Base-by-base conservation (phyloP, 148 eudicot genomes). In the Gaultheria prostrata region DNA sequence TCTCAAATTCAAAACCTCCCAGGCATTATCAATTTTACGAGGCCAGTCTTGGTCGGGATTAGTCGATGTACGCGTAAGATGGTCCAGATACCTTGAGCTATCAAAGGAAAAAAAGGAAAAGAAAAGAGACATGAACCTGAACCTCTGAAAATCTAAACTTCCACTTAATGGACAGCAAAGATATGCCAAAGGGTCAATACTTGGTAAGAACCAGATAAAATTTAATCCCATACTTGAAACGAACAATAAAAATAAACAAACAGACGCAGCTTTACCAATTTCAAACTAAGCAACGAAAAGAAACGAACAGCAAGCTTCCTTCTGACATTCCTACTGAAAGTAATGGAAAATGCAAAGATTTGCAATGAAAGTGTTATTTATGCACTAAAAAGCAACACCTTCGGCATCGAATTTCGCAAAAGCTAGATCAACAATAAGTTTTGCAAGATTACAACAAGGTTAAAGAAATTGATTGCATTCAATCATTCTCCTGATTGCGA, bases 401-500 rank as follows among this genome's bases (percentile, higher is more conserved):
- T 67, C 14, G 75, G 69, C 28, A 63, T 13, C 15, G 59, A 59
- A 49, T 70, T n/a, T 32, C 26, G 3, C 51, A 54, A 12, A 56
- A 26, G 56, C 77, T 45, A 30, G 15, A 71, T 57, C 30, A 71
- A 45, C 46, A 74, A 43, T 11, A 73, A 73, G 49, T 15, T 28
- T 49, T 18, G 46, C 77, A 12, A 30, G 39, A 71, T 57, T 24
- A 56, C 46, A 74, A 26, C 4, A 73, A 73, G 33, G 14, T 28
- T 12, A 77, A 32, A 43, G 17, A 50, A 33, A 59, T 43, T 21
- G 63, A 30, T 59, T 61, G 76, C 83, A 59, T 26, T 26, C 30
- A 5, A 65, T 81, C 81, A 75, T 80, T 85, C 76, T 51, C 50
- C 74, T 26, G 65, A 74, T 18, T 30, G 26, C 33, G 59, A 57